Conservation (phyloP, 768 basidiomycete genomes). For the Sarcomyxa edulis region DNA sequence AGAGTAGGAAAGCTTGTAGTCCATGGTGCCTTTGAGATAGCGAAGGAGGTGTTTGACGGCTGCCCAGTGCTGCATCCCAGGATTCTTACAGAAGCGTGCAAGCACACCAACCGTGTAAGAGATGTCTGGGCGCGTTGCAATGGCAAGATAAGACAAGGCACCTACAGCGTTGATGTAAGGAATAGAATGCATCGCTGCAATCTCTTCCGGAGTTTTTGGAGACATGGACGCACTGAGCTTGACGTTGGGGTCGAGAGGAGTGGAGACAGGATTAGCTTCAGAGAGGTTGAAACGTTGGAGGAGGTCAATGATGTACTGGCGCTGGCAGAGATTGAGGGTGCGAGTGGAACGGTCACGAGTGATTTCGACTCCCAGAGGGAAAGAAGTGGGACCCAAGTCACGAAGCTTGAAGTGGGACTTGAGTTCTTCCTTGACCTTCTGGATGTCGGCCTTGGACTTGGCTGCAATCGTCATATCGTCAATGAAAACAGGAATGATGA, state of each 20-base stretch:
- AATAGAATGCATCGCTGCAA: slow-evolving; percentile 14
- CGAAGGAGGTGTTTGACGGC: slow-evolving; percentile 28
- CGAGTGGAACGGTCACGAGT: slow-evolving; percentile 11
- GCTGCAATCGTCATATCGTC: slow-evolving; percentile 25
- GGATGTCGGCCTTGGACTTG: slow-evolving; percentile 9
- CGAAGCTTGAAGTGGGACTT: slow-evolving; percentile 18
- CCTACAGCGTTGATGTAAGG: slow-evolving; percentile 26
- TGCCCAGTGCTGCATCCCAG: slow-evolving; percentile 27
- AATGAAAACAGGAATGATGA: slow-evolving; percentile 24
- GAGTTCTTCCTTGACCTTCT: slow-evolving; percentile 18
- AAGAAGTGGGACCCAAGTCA: slow-evolving; percentile 20
- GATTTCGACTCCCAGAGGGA: slow-evolving; percentile 25
- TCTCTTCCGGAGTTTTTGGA: slow-evolving; percentile 16
- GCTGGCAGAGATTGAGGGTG: slow-evolving; percentile 21
- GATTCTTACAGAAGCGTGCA: slow-evolving; percentile 17
- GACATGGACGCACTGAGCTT: slow-evolving; percentile 14
- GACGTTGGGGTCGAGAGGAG: slow-evolving; percentile 22
- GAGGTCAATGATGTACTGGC: slow-evolving; percentile 17
- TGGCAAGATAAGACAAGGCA: slow-evolving; percentile 22
- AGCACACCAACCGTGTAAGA: slow-evolving; percentile 14
- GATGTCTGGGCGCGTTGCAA: slow-evolving; percentile 21
- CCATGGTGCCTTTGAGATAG: slow-evolving; percentile 29
- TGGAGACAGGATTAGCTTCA: slow-evolving; percentile 22
- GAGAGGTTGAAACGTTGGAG: slow-evolving; percentile 19
- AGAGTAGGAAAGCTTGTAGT: slow-evolving; percentile 15